Evolutionary conservation across 2,329 filamentous ascomycete genomes (phyloP).

Genomic region (Epichloe sp.): DNA sequence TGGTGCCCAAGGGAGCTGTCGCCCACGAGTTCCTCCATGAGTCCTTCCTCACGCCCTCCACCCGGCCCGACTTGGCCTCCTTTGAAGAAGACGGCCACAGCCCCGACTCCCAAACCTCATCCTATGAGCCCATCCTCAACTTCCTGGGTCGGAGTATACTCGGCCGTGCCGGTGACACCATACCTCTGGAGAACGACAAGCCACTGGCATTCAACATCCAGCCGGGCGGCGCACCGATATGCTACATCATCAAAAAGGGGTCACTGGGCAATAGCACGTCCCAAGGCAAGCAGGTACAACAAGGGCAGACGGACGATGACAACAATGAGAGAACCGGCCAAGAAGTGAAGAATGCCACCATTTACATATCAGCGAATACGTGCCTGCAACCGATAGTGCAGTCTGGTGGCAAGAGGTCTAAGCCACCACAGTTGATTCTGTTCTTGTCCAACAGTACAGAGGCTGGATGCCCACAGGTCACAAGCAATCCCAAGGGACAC

Average conservation of each 20-base stretch:
- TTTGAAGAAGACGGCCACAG: neutral
- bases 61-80: neutral
- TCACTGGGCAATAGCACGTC: constrained; percentile 14
- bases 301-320: neutral
- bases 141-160: constrained; percentile 50
- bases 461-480: constrained; percentile 15
- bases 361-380: constrained; percentile 79
- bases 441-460: constrained; percentile 52
- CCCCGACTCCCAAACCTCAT: constrained; percentile 10
- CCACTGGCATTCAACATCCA: constrained; percentile 45
- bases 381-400: constrained; percentile 55
- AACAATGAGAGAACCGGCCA: neutral
- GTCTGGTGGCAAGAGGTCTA: neutral
- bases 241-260: constrained; percentile 20
- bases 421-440: constrained; percentile 60
- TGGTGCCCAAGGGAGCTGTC: constrained; percentile 45
- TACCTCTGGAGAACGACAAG: constrained; percentile 49
- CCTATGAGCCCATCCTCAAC: constrained; percentile 49
- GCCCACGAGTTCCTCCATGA: constrained; percentile 36
- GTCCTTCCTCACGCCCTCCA: neutral
- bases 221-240: constrained; percentile 43
- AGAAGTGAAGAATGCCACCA: constrained; percentile 19
- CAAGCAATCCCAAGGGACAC: constrained; percentile 11
- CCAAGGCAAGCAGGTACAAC: constrained; percentile 2
- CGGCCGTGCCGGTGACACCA: constrained; percentile 43